These are phyloP conservation scores for Jamesozyma spencerorum DNA, from an alignment of 805 yeast genomes.

Conservation along the genomic window DNA sequence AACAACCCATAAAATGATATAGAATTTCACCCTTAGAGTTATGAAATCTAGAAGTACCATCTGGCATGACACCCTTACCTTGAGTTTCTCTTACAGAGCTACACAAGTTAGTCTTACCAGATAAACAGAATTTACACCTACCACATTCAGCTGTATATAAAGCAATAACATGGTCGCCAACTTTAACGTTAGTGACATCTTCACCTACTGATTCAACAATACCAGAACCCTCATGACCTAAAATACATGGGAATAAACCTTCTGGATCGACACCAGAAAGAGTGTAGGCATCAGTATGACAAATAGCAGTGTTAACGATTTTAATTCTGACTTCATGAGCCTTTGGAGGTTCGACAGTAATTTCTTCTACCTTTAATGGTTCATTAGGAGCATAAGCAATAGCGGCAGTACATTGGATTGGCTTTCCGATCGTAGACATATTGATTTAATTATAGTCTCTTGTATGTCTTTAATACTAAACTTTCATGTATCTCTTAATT, in stretches of 20 bases:
- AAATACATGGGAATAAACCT: constrained; percentile 84
- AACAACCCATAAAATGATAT: constrained; percentile 95
- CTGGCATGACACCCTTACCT: constrained; percentile 98
- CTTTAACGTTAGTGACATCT: constrained; percentile 82
- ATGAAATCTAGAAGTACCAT: constrained; percentile 86
- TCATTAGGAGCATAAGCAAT: constrained; percentile 94
- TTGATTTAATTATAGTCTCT: not conserved
- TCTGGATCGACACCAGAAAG: constrained; percentile 92
- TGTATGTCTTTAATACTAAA: too few species aligned
- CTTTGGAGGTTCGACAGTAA: constrained; percentile 87
- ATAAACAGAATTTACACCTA: constrained; percentile 88
- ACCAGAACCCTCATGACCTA: constrained; percentile 99
- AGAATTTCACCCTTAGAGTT: constrained; percentile 71
- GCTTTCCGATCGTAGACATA: constrained; percentile 29
- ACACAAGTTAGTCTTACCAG: constrained; percentile 95
- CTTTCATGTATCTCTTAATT: too few species aligned
- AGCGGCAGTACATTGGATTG: constrained; percentile 87
- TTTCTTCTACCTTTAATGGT: constrained; percentile 72
- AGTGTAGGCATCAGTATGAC: constrained; percentile 98
- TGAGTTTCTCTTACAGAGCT: constrained; percentile 94
- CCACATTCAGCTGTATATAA: constrained; percentile 95
- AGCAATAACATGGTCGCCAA: constrained; percentile 89
- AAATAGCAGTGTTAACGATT: constrained; percentile 81
- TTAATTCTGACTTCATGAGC: constrained; percentile 97
- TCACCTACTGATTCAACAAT: constrained; percentile 91